Percentiles rank a stretch among this genome's conserved stretches.
Evolutionary conservation across 148 eudicot genomes (phyloP).

Genomic region (Heliosperma pusillum): DNA sequence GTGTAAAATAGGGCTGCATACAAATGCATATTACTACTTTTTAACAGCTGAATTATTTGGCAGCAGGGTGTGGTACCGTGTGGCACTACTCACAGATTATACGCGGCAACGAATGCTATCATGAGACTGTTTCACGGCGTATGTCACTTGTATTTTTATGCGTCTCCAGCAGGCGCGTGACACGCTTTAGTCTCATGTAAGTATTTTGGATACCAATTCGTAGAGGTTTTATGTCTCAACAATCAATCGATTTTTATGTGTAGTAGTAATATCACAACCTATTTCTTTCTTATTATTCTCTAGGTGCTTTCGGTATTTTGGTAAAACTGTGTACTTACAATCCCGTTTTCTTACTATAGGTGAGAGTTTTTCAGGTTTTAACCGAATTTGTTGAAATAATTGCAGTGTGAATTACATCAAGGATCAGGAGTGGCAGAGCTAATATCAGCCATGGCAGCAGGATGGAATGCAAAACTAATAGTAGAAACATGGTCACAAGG

Average conservation of each 20-base stretch:
- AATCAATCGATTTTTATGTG: no score
- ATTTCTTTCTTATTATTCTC: no score
- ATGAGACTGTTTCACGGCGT: slow-evolving; percentile 17
- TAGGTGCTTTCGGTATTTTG: no score
- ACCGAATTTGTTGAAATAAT: background rate
- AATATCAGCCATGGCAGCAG: slow-evolving; percentile 69
- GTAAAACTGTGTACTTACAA: no score
- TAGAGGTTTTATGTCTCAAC: no score
- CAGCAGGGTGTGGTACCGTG: no score
- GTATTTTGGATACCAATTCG: no score
- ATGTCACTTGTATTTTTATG: slow-evolving; percentile 9
- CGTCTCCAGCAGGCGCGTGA: slow-evolving; percentile 19
- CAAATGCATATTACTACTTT: no score
- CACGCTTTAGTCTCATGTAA: slow-evolving; percentile 15
- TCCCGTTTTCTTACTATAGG: no score
- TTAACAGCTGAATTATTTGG: background rate
- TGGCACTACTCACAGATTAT: background rate
- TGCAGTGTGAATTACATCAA: slow-evolving; percentile 44
- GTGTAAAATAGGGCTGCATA: background rate
- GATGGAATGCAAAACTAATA: slow-evolving; percentile 70
- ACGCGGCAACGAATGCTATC: no score
- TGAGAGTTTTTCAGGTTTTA: no score
- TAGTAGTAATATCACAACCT: no score
- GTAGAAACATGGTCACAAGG: slow-evolving; percentile 62
- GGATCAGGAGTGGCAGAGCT: slow-evolving; percentile 81